A percentile compares a stretch with the other conserved stretches of the same genome.
phyloP scores from a whole-genome alignment of 768 basidiomycete species.

The Mycena sanguinolenta region DNA sequence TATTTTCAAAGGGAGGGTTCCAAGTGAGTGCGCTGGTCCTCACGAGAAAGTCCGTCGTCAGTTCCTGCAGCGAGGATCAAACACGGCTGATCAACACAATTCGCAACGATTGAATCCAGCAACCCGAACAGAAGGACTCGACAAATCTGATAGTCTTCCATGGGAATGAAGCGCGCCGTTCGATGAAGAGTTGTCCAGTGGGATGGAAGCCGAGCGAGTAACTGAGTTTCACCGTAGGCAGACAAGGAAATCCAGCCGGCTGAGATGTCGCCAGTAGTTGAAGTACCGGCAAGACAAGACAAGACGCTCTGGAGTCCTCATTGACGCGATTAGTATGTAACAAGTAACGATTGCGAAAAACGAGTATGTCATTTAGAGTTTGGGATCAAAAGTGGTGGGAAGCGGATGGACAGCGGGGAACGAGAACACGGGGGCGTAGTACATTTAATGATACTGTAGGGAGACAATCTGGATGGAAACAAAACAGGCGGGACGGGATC shows the following conservation, averaged over 20 bases:
- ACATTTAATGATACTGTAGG: slow-evolving; percentile 32
- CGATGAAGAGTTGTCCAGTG: too few species aligned
- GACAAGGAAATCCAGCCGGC: not conserved
- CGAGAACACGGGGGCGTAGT: slow-evolving; percentile 3
- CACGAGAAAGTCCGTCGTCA: too few species aligned
- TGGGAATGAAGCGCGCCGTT: too few species aligned
- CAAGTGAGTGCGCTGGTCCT: too few species aligned
- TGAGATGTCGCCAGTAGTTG: not conserved
- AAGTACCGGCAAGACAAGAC: not conserved
- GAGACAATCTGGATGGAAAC: slow-evolving; percentile 7
- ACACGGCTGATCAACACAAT: too few species aligned
- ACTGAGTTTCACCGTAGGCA: too few species aligned
- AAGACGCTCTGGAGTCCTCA: slow-evolving; percentile 3
- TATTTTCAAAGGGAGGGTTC: too few species aligned
- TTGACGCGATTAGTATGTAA: slow-evolving; percentile 32
- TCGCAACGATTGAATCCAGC: too few species aligned
- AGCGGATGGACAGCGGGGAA: not conserved
- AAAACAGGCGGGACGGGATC: slow-evolving; percentile 11
- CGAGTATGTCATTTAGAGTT: slow-evolving; percentile 18
- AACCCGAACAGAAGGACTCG: not conserved
- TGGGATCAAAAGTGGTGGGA: slow-evolving; percentile 6
- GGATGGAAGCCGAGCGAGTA: too few species aligned
- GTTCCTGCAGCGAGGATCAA: too few species aligned
- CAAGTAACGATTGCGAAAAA: not conserved
- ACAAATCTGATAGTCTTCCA: not conserved